Percentiles rank a stretch among this genome's conserved stretches.
Conservation (phyloP, 2,329 filamentous ascomycete genomes). For the Sclerotinia glacialis region DNA sequence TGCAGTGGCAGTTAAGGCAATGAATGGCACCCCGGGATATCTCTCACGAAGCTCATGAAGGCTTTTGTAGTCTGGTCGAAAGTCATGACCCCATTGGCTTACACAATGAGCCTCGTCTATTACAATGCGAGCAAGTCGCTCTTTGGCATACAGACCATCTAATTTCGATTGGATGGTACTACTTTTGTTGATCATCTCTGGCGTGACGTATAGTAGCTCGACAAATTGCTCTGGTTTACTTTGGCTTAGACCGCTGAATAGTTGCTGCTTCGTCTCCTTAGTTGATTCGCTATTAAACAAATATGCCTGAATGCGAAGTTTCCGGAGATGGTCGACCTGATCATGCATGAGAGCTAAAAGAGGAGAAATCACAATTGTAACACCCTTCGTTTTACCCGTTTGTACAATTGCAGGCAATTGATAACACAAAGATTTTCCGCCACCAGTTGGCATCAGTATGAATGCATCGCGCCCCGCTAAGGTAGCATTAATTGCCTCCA, state of each 20-base stretch:
- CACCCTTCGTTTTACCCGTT: slow-evolving; percentile 75
- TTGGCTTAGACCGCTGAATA: slow-evolving; percentile 63
- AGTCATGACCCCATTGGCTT: slow-evolving; percentile 98
- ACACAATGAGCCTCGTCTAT: slow-evolving; percentile 99
- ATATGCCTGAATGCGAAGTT: slow-evolving; percentile 73
- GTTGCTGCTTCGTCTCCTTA: slow-evolving; percentile 58
- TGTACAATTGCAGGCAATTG: slow-evolving; percentile 85
- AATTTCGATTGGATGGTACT: slow-evolving; percentile 64
- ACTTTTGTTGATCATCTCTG: slow-evolving; percentile 93
- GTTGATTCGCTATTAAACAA: slow-evolving; percentile 77
- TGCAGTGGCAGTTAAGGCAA: slow-evolving; percentile 93
- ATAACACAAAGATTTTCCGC: slow-evolving; percentile 95
- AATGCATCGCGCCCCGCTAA: slow-evolving; percentile 85
- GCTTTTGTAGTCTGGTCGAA: slow-evolving; percentile 90
- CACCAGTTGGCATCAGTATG: slow-evolving; percentile 95
- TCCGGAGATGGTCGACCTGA: slow-evolving; percentile 79
- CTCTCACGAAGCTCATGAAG: slow-evolving; percentile 70
- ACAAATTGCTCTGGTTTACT: slow-evolving; percentile 70
- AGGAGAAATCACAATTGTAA: slow-evolving; percentile 94
- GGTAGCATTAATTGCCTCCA: slow-evolving; percentile 95
- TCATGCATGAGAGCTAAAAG: slow-evolving; percentile 96
- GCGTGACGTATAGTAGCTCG: slow-evolving; percentile 87
- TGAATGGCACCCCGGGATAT: slow-evolving; percentile 79
- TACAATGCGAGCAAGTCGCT: slow-evolving; percentile 81
- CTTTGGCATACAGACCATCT: slow-evolving; percentile 62